Conservation (phyloP, 495 filamentous ascomycete genomes). For the Xylaria grammica region DNA sequence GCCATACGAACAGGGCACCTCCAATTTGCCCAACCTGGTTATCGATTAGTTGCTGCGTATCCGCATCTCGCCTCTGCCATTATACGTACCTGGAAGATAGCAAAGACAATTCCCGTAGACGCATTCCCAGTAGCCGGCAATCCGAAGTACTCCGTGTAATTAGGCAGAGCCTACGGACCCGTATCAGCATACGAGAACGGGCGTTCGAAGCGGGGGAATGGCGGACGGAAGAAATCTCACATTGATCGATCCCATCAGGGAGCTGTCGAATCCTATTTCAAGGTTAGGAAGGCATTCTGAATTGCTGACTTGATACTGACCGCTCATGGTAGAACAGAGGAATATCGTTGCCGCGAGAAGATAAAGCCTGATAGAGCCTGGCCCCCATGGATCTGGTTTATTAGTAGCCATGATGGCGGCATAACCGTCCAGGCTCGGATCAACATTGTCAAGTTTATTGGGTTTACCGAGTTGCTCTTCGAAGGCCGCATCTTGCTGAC, state of each 20-base stretch:
- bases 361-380: slow-evolving; percentile 36
- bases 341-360: slow-evolving; percentile 34
- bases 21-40: slow-evolving; percentile 36
- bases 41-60: not conserved
- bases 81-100: slow-evolving; percentile 39
- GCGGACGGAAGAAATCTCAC: slow-evolving; percentile 19
- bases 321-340: slow-evolving; percentile 39
- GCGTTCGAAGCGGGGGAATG: not conserved
- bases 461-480: not conserved
- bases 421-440: slow-evolving; percentile 31
- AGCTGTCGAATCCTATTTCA: slow-evolving; percentile 36
- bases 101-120: slow-evolving; percentile 40
- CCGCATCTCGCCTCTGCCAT: no score
- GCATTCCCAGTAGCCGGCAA: slow-evolving; percentile 33
- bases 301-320: slow-evolving; percentile 19
- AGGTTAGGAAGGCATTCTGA: slow-evolving; percentile 12
- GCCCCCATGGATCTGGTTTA: slow-evolving; percentile 32
- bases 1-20: slow-evolving; percentile 36
- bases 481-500: not conserved
- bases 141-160: slow-evolving; percentile 37
- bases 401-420: slow-evolving; percentile 37
- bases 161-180: slow-evolving; percentile 32
- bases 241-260: slow-evolving; percentile 43
- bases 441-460: slow-evolving; percentile 6
- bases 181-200: not conserved